Evolutionary conservation across 2,329 filamentous ascomycete genomes (phyloP), one percentile per base, ranked within the genome.

Genomic region (Sarocladium strictum): DNA sequence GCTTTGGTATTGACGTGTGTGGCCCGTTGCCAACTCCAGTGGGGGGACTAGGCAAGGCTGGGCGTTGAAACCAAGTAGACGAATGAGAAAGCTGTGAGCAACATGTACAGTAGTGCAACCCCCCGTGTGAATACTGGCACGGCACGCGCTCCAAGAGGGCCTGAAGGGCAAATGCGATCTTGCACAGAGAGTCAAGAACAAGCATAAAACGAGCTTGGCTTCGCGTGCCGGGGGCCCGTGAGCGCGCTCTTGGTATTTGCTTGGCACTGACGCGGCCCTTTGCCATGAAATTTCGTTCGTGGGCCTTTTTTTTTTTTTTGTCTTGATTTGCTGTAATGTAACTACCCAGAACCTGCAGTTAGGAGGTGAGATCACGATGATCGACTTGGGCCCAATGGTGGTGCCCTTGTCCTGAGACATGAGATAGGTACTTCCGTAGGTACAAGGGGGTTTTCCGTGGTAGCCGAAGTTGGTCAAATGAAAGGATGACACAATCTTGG

Each of bases 231-330:
- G 33, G 29, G 47, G 15, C 47, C n/a, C 47, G 47, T 33, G 47
- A 11, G 24, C 19, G 27, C 29, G 6, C 23, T 7, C n/a, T 35
- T 51, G 47, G 43, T n/a, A n/a, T 9, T 11, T 12, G 47, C 47
- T 51, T 51, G 47, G 47, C 47, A 51, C 47, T 51, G 47, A 51
- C 47, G 47, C 47, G 47, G 47, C 47, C 43, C 19, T 23, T 21
- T 43, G 38, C 19, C 38, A 21, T 7, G 38, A n/a, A 19, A 43
- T 7, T 43, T 21, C 6, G 10, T 43, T n/a, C 23, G 38, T 14
- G 38, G 14, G 9, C 19, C 7, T 23, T 14, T 14, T 21, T 3
- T 23, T 43, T 10, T 7, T 17, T 21, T 17, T n/a, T 23, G 23
- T 17, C 10, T 43, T 43, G n/a, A 7, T 43, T 5, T 21, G 7